Evolutionary conservation across 2,329 filamentous ascomycete genomes (phyloP), one percentile per base, ranked within the genome.

Genomic region (Neocucurbitaria cava): DNA sequence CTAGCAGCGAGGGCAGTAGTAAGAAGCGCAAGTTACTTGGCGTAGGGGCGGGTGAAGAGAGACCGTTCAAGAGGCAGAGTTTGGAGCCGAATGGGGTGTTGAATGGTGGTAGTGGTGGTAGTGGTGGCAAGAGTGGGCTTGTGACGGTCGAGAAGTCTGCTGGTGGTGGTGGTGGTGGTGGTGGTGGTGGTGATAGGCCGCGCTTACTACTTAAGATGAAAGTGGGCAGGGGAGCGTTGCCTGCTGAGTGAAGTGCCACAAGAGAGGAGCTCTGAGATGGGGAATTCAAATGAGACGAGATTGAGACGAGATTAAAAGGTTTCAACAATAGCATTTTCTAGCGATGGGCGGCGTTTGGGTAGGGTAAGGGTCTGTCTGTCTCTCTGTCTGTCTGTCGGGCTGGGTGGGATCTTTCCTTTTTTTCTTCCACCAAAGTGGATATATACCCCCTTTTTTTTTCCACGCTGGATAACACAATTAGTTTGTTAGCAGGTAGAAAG

Each of bases 11-110:
- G 7, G 44, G 31, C 13, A 57, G 28, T 39, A 68, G 28, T 39
- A 68, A 58, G 48, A 68, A 68, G 47, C 66, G 70, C 28, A 73
- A 66, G 55, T 47, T 60, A 49, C 53, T n/a, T n/a, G n/a, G n/a
- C n/a, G n/a, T 38, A 13, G 49, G 41, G 11, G 42, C 47, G 20
- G 36, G 64, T 8, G 63, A 64, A 3, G 60, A 65, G n/a, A 41
- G 65, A 9, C 65, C 70, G 3, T 49, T 52, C 11, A 74, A 74
- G 54, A 54, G 70, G 23, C 70, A 69, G 48, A 70, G 69, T 46
- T 49, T 62, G 2, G 69, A 71, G 38, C 61, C 68, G 18, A 54
- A 56, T 15, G 44, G 50, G 3, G 8, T 54, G 18, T 11, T 52
- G 18, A 64, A 62, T 31, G 59, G 64, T 8, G 49, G 46, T 3